phyloP scores from a whole-genome alignment of 495 filamentous ascomycete genomes.

The Neurospora cerealis region DNA sequence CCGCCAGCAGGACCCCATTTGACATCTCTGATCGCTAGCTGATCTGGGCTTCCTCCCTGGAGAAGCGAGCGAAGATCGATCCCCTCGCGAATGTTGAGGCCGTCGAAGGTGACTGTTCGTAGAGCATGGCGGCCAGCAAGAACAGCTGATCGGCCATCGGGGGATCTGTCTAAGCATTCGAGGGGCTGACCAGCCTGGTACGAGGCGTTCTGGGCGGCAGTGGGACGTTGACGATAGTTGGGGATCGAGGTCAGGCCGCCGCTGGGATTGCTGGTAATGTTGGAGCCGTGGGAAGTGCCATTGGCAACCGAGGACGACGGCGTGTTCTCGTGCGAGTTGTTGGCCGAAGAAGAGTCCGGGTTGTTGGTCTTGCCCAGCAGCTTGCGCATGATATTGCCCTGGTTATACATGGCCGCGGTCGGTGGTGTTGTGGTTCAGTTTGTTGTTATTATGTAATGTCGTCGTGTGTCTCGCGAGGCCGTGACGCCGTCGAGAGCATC shows the following conservation, averaged over 20 bases:
- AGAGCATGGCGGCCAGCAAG: conserved; percentile 76
- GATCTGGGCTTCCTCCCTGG: conserved; percentile 60
- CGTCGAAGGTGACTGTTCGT: conserved; percentile 68
- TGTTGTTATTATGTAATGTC: neutral
- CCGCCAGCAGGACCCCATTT: conserved; percentile 58
- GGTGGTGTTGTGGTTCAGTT: neutral
- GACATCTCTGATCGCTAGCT: conserved; percentile 72
- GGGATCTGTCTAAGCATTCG: conserved; percentile 66
- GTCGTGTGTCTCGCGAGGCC: neutral
- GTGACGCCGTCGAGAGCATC: neutral
- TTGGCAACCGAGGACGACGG: conserved; percentile 2
- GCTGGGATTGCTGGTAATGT: conserved; percentile 30
- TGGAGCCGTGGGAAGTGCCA: conserved; percentile 5
- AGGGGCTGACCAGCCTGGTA: conserved; percentile 67
- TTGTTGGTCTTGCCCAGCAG: conserved; percentile 36
- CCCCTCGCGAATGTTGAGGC: conserved; percentile 60
- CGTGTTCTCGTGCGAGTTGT: conserved; percentile 18
- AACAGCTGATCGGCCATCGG: conserved; percentile 63
- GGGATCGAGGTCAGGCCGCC: conserved; percentile 1
- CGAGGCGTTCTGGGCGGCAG: conserved; percentile 60
- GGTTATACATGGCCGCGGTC: conserved; percentile 22
- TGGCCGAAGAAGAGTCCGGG: conserved; percentile 16
- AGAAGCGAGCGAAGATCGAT: conserved; percentile 73
- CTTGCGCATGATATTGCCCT: conserved; percentile 43
- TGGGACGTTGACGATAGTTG: conserved; percentile 39